These are phyloP conservation scores for Cryptococcus sp. DNA, from an alignment of 1,284 basidiomycete genomes.

Conservation along the genomic window DNA sequence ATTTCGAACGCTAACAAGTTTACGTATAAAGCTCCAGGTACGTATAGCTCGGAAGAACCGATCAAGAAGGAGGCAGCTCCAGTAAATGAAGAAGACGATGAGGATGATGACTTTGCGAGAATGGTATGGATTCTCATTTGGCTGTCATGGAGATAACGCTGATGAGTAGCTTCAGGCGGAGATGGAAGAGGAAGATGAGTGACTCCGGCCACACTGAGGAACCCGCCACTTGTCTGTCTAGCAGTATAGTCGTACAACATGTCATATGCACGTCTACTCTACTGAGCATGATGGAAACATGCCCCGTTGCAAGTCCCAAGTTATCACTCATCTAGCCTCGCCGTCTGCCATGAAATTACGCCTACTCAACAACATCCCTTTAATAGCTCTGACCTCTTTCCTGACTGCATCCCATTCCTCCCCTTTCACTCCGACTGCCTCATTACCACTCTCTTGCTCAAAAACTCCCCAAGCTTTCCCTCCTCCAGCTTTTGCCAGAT, in stretches of 20 bases:
- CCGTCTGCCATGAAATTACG: conserved; percentile 22
- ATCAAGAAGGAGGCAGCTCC: not conserved
- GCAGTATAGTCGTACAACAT: no score
- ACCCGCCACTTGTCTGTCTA: no score
- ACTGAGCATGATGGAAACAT: no score
- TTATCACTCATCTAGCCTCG: no score
- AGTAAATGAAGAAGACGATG: conserved; percentile 9
- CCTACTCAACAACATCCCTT: conserved; percentile 46
- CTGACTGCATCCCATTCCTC: conserved; percentile 44
- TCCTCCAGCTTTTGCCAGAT: conserved; percentile 24
- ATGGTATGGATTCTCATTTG: conserved; percentile 19
- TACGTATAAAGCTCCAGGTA: conserved; percentile 4
- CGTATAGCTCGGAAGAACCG: conserved; percentile 1
- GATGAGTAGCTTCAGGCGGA: not conserved
- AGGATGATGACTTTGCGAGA: conserved; percentile 39
- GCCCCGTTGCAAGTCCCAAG: no score
- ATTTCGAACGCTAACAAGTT: conserved; percentile 16
- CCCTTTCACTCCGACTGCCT: conserved; percentile 9
- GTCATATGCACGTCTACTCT: no score
- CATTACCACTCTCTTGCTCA: conserved; percentile 2
- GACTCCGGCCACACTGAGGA: not conserved
- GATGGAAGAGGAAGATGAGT: not conserved
- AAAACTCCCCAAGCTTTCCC: not conserved
- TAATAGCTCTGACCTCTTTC: conserved; percentile 45
- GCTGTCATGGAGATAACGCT: not conserved